Evolutionary conservation across 1,284 basidiomycete species (phyloP), one percentile per base, ranked within the genome.

Genomic region (Malassezia globosa): DNA sequence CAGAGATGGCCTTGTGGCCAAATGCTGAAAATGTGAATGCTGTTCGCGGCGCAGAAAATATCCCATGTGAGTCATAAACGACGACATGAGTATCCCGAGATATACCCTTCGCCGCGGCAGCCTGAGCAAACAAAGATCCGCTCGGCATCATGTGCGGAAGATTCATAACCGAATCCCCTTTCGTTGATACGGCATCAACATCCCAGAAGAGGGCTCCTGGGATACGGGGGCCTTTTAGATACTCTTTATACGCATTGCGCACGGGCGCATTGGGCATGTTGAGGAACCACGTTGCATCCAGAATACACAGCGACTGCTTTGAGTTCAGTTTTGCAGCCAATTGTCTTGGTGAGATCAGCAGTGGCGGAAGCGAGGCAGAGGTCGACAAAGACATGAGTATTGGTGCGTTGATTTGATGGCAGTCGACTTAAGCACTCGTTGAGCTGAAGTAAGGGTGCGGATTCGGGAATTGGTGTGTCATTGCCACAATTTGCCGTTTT

Each of bases 111-210:
- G 74, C 76, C 60, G 81, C 85, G 84, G 66, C 87, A 7, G 85
- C 82, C 48, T 79, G 74, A 14, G 82, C 82, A 72, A 96, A 96
- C n/a, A 75, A 73, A 34, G 78, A 76, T 24, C 75, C 75, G 16
- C 76, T 73, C 4, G 92, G 92, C 79, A 96, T 82, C 89, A 96
- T 96, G 74, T 96, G 90, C 62, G 84, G 84, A 16, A 96, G 75
- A 33, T 62, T 53, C 22, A 60, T 43, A 11, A 59, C 58, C 21
- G 55, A 51, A 19, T 57, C 61, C 19, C 64, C 52, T 54, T 52
- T 46, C n/a, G 62, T 55, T 10, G 77, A 75, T 13, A 77, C 68
- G 41, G 80, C 77, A 72, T 92, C 90, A 29, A 95, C 77, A 71
- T 94, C 83, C 62, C 90, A 79, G 64, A 83, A 86, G 24, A 77